Evolutionary conservation across 176 grass and related monocot genomes (phyloP).

Genomic region (Paspalum vaginatum): DNA sequence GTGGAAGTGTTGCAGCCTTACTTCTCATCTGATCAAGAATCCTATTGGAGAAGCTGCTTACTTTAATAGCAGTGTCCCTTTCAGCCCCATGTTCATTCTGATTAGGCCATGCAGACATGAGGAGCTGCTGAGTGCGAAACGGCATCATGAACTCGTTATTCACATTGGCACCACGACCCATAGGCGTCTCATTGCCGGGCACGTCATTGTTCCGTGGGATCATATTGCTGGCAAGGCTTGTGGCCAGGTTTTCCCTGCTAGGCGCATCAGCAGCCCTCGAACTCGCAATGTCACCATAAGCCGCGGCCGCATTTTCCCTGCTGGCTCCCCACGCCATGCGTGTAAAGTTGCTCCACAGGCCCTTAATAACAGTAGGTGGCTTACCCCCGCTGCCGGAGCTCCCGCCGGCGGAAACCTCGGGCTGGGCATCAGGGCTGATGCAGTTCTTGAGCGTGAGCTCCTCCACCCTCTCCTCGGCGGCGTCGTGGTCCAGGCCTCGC

Average conservation of each 20-base stretch:
- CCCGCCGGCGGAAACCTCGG: slow-evolving; percentile 51
- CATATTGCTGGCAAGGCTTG: slow-evolving; percentile 1
- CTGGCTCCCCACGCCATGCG: slow-evolving; percentile 48
- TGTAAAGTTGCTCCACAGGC: slow-evolving; percentile 87
- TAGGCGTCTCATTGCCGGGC: slow-evolving; percentile 17
- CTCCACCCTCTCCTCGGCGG: slow-evolving; percentile 70
- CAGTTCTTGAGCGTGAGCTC: slow-evolving; percentile 86
- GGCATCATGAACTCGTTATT: slow-evolving; percentile 46
- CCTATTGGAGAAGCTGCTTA: slow-evolving; percentile 53
- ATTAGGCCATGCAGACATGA: slow-evolving; percentile 23
- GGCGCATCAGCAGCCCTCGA: slow-evolving; percentile 38
- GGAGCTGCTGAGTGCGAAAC: slow-evolving; percentile 45
- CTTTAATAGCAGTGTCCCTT: slow-evolving; percentile 38
- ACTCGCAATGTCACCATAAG: slow-evolving; percentile 23
- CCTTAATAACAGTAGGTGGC: slow-evolving; percentile 52
- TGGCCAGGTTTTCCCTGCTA: slow-evolving; percentile 18
- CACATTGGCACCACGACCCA: slow-evolving; percentile 33
- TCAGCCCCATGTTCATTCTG: slow-evolving; percentile 41
- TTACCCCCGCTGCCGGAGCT: slow-evolving; percentile 64
- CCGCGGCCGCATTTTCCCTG: slow-evolving; percentile 29
- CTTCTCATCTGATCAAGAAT: slow-evolving; percentile 55
- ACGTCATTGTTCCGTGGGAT: slow-evolving; percentile 16
- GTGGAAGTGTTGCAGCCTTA: slow-evolving; percentile 40
- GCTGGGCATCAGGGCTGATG: slow-evolving; percentile 33
- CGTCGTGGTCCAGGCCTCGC: slow-evolving; percentile 23